Evolutionary conservation across 768 basidiomycete species (phyloP).

Genomic region (Suillus subalutaceus): DNA sequence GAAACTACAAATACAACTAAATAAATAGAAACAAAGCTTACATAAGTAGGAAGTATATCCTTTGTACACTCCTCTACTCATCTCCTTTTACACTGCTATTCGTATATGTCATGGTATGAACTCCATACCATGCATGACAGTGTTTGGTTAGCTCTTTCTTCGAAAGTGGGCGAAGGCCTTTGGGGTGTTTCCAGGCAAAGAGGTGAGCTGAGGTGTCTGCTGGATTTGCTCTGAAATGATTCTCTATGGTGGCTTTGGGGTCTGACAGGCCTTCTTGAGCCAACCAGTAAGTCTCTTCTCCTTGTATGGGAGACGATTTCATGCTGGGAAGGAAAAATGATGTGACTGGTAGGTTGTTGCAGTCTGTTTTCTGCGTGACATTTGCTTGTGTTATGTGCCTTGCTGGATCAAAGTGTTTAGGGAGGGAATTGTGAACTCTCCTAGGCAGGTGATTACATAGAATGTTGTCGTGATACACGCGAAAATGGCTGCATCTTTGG

Average conservation of each 20-base stretch:
- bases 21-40: no score
- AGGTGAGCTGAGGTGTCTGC: constrained; percentile 10
- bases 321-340: constrained; percentile 34
- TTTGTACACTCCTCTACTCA: no score
- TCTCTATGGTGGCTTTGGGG: constrained; percentile 13
- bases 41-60: no score
- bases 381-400: constrained; percentile 31
- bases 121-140: no score
- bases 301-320: constrained; percentile 21
- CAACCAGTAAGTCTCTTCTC: constrained; percentile 18
- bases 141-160: constrained; percentile 7
- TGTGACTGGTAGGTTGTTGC: constrained; percentile 26
- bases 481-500: constrained; percentile 39
- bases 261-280: constrained; percentile 14
- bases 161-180: not conserved
- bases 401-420: constrained; percentile 34
- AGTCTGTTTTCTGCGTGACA: constrained; percentile 26
- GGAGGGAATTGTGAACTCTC: constrained; percentile 41
- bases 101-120: no score
- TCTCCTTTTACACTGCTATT: no score
- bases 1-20: no score
- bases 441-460: constrained; percentile 34
- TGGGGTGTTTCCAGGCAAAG: constrained; percentile 12
- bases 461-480: constrained; percentile 42
- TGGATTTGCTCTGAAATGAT: constrained; percentile 19